Conservation (phyloP, 1,284 basidiomycete species). For the Ustilago loliicola region DNA sequence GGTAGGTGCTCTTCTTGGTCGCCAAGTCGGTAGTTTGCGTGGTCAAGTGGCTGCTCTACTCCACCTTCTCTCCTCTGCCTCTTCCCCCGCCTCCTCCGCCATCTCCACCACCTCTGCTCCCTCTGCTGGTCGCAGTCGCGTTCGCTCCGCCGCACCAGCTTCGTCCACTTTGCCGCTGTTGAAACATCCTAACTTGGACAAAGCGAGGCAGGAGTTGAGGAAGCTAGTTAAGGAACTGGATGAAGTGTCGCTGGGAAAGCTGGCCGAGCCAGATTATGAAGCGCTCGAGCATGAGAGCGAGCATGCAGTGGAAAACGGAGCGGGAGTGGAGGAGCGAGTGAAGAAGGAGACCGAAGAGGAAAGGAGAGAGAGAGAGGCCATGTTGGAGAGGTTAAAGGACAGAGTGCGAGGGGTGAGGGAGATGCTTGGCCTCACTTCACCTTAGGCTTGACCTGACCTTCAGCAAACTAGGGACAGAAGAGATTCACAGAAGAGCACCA, state of each 20-base stretch:
- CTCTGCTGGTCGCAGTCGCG: background rate
- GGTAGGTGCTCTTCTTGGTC: constrained; percentile 81
- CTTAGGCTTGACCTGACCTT: background rate
- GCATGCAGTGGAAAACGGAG: constrained; percentile 25
- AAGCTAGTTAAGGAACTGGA: constrained; percentile 27
- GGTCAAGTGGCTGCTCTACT: constrained; percentile 78
- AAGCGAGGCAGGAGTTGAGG: constrained; percentile 19
- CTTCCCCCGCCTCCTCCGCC: background rate
- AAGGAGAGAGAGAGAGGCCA: constrained; percentile 7
- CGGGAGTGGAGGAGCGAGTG: background rate
- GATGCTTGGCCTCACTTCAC: constrained; percentile 15
- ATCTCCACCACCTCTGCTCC: background rate
- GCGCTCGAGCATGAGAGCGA: constrained; percentile 56
- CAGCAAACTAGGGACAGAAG: background rate
- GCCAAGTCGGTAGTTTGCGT: constrained; percentile 79
- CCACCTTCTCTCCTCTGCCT: constrained; percentile 59
- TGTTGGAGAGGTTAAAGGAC: constrained; percentile 15
- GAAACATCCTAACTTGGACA: constrained; percentile 11
- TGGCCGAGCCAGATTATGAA: constrained; percentile 54
- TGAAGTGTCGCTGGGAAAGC: constrained; percentile 13
- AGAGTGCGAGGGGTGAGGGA: constrained; percentile 16
- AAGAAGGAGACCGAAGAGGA: constrained; percentile 24
- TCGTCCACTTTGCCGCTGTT: constrained; percentile 15
- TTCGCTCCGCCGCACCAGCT: background rate
- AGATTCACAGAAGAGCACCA: constrained; percentile 7